A percentile compares a stretch with the other conserved stretches of the same genome.
These are phyloP conservation scores for Anthostomella pinea DNA, from an alignment of 2,329 filamentous ascomycete species.

Conservation along the genomic window DNA sequence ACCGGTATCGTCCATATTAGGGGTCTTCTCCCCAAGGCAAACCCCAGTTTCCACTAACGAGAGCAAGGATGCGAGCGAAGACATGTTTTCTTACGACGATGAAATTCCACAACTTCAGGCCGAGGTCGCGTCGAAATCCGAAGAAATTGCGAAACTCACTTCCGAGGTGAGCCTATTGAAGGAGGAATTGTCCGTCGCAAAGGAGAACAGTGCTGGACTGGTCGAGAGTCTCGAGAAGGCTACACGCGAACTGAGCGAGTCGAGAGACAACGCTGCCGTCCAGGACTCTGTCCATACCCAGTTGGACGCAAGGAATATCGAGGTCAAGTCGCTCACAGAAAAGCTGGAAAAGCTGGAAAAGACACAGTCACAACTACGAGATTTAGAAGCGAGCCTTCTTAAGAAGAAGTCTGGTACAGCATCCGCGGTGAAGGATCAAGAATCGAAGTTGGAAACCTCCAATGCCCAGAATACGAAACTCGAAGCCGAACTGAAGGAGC, in stretches of 20 bases:
- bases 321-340: constrained; percentile 50
- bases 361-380: constrained; percentile 43
- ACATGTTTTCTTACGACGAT: constrained; percentile 90
- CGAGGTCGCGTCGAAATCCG: constrained; percentile 66
- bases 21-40: constrained; percentile 49
- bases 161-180: constrained; percentile 66
- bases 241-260: constrained; percentile 58
- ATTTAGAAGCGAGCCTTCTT: constrained; percentile 38
- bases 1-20: constrained; percentile 45
- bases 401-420: constrained; percentile 24
- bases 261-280: constrained; percentile 38
- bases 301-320: constrained; percentile 45
- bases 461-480: constrained; percentile 22
- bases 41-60: constrained; percentile 36
- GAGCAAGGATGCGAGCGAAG: constrained; percentile 49
- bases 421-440: constrained; percentile 22
- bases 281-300: constrained; percentile 49
- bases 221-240: constrained; percentile 65
- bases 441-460: constrained; percentile 27
- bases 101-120: constrained; percentile 80
- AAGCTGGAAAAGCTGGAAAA: constrained; percentile 44
- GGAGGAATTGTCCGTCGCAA: constrained; percentile 66
- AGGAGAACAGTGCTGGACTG: constrained; percentile 68
- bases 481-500: constrained; percentile 37
- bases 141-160: constrained; percentile 69